phyloP scores from a whole-genome alignment of 2,329 filamentous ascomycete species.

The Sporothrix luriei region DNA sequence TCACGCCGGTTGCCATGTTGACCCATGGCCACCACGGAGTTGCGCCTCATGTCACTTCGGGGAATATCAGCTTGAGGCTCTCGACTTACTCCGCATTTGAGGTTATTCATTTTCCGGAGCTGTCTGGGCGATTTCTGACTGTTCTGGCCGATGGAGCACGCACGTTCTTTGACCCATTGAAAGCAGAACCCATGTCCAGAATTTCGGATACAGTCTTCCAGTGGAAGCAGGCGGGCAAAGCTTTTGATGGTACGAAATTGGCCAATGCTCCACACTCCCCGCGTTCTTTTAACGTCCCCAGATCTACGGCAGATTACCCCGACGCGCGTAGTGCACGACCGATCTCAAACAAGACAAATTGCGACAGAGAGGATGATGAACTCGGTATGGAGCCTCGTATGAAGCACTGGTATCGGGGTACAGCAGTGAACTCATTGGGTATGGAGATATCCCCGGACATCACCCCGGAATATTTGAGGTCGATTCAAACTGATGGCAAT shows the following conservation, averaged over 20 bases:
- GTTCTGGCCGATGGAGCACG: background rate
- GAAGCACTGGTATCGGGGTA: background rate
- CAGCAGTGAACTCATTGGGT: background rate
- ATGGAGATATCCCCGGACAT: slow-evolving; percentile 6
- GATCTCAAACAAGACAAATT: background rate
- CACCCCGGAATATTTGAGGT: background rate
- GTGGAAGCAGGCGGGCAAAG: background rate
- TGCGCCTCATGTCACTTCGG: background rate
- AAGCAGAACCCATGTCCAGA: background rate
- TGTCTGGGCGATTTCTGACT: background rate
- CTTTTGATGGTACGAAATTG: background rate
- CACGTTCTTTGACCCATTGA: background rate
- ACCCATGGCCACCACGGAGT: background rate
- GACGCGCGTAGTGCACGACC: background rate
- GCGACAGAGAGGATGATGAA: background rate
- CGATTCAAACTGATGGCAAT: background rate
- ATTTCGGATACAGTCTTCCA: slow-evolving; percentile 21
- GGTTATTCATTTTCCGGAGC: slow-evolving; percentile 5
- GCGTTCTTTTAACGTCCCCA: slow-evolving; percentile 6
- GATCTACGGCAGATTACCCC: slow-evolving; percentile 11
- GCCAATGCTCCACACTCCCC: background rate
- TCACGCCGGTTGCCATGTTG: background rate
- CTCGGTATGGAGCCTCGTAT: background rate
- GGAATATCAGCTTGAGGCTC: background rate
- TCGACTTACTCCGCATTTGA: slow-evolving; percentile 8